Percentiles rank a stretch among this genome's conserved stretches.
phyloP scores from a whole-genome alignment of 257 asterid species.

The Knoxia roxburghii region DNA sequence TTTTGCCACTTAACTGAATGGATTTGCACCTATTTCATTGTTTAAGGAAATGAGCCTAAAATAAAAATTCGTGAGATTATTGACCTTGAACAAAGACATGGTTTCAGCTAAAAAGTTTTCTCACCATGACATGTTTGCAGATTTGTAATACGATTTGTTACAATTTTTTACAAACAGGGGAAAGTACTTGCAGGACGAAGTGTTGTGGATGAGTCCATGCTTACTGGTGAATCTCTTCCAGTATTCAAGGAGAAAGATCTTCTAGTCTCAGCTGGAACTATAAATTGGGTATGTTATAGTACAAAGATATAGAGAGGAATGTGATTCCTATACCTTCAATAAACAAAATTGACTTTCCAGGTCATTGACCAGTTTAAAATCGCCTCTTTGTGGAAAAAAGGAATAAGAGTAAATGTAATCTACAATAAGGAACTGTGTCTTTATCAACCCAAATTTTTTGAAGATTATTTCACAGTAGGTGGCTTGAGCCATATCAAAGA shows the following conservation, averaged over 20 bases:
- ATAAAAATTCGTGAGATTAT: neutral
- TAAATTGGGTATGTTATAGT: constrained; percentile 79
- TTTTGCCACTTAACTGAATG: neutral
- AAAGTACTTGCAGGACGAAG: constrained; percentile 89
- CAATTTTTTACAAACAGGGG: constrained; percentile 45
- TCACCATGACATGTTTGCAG: neutral
- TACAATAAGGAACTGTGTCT: neutral
- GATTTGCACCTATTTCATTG: neutral
- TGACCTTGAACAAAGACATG: neutral
- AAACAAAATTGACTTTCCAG: neutral
- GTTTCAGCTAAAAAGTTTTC: neutral
- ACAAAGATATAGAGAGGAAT: neutral
- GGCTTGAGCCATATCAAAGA: constrained; percentile 1
- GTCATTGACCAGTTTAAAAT: neutral
- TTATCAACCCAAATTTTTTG: neutral
- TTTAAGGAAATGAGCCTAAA: neutral
- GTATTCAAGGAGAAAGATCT: constrained; percentile 81
- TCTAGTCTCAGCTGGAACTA: constrained; percentile 87
- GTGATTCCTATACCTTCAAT: neutral
- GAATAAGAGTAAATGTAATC: neutral
- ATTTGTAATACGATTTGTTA: neutral
- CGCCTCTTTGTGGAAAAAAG: neutral
- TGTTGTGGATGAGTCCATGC: constrained; percentile 99
- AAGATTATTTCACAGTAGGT: neutral
- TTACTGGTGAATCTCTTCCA: constrained; percentile 98